Evolutionary conservation across 116 monocot species (phyloP).

Genomic region (Zostera marina): DNA sequence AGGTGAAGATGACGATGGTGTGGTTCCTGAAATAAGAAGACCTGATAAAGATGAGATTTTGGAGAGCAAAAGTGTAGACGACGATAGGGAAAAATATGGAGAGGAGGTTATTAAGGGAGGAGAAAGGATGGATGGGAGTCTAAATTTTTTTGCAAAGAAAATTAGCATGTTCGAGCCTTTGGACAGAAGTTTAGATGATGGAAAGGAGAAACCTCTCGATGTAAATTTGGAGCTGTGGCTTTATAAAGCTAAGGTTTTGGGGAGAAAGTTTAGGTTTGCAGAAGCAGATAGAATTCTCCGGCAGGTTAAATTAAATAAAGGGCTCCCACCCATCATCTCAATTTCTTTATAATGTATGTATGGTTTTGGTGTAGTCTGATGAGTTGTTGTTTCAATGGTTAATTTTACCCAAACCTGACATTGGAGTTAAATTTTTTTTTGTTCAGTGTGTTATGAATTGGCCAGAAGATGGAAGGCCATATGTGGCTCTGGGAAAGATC

Average conservation of each 20-base stretch:
- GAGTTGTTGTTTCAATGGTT: neutral
- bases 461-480: slow-evolving; percentile 95
- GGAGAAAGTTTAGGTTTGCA: slow-evolving; percentile 39
- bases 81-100: too few species aligned
- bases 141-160: slow-evolving; percentile 63
- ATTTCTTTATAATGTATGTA: neutral
- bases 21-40: neutral
- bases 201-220: slow-evolving; percentile 36
- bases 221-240: slow-evolving; percentile 69
- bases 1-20: too few species aligned
- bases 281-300: slow-evolving; percentile 56
- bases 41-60: neutral
- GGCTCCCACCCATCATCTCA: neutral
- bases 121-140: slow-evolving; percentile 24
- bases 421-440: slow-evolving; percentile 1
- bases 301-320: slow-evolving; percentile 25
- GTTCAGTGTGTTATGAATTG: slow-evolving; percentile 69
- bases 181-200: slow-evolving; percentile 18
- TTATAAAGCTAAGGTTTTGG: slow-evolving; percentile 65
- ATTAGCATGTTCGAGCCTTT: slow-evolving; percentile 64
- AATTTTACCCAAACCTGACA: slow-evolving; percentile 2
- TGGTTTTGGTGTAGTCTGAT: neutral
- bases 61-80: neutral
- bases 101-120: neutral
- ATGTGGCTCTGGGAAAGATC: slow-evolving; percentile 90